Conservation (phyloP, 192 early-diverging fungal species). For the Coemansia sp. region DNA sequence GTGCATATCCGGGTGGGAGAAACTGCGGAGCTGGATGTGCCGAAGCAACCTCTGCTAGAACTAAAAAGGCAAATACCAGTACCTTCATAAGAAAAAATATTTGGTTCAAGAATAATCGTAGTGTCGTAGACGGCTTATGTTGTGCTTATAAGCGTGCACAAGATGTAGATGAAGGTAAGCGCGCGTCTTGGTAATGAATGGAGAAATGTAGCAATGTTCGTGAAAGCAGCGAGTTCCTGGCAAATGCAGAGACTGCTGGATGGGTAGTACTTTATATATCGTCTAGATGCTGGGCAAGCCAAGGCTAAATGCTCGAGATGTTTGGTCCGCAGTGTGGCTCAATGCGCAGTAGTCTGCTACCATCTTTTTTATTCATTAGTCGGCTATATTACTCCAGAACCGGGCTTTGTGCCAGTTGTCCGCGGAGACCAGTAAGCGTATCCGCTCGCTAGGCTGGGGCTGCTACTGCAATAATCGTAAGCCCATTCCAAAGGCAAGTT, state of each 20-base stretch:
- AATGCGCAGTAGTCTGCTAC: slow-evolving; percentile 9
- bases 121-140: background rate
- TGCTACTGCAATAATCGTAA: slow-evolving; percentile 3
- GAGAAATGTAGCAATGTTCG: slow-evolving; percentile 6
- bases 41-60: slow-evolving; percentile 42
- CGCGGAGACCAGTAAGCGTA: background rate
- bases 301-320: background rate
- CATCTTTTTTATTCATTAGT: slow-evolving; percentile 2
- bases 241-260: background rate
- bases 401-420: background rate
- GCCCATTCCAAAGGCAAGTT: background rate
- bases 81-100: slow-evolving; percentile 37
- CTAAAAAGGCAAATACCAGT: slow-evolving; percentile 41
- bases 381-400: too few species aligned
- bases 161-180: background rate
- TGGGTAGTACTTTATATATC: background rate
- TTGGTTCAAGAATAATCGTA: background rate
- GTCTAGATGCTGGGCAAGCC: background rate
- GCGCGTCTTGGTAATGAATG: background rate
- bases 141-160: background rate
- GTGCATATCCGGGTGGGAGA: slow-evolving; percentile 10
- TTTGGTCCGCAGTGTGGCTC: background rate
- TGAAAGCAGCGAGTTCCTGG: slow-evolving; percentile 5
- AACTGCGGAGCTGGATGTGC: slow-evolving; percentile 27
- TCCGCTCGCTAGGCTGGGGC: slow-evolving; percentile 4